Base-by-base conservation (phyloP, 257 asterid genomes). In the Salvia miltiorrhiza region DNA sequence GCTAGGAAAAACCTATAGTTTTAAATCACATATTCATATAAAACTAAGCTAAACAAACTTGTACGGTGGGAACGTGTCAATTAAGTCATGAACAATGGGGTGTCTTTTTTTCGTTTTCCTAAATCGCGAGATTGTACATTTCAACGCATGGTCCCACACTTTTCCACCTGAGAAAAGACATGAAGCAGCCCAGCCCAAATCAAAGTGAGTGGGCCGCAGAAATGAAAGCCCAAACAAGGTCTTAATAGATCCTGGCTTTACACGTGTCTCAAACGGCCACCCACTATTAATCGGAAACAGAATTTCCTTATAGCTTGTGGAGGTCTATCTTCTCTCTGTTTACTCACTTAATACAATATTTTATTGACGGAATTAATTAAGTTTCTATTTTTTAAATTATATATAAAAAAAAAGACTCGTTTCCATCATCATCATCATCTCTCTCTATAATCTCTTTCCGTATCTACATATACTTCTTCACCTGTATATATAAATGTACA, bases 221-320 rank as follows among this genome's bases (percentile, higher is more conserved):
- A n/a, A 48, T 4, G 13, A 16, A 5, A 63, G 28, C 35, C 65
- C 58, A 32, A 10, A 54, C 17, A 21, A 41, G 37, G 41, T 12
- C 39, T 13, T 2, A 43, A 20, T 3, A 3, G 71, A 76, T 72
- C 76, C 10, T 23, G 39, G 16, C 73, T 62, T 24, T 75, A n/a
- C 81, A 75, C 81, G 81, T 75, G 84, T 68, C 63, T 20, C 53
- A 1, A 35, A 5, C 11, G 30, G 65, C 65, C 5, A 47, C 64
- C 44, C 71, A 67, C 41, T 35, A 32, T 59, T 28, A 64, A 47
- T 70, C 63, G 21, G 70, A 40, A 60, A 8, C 65, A 67, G 39
- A 12, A 53, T 43, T 44, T 35, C 63, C 71, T 4, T 9, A 52
- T 17, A 58, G 21, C 48, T 63, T 28, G 65, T n/a, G 0, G 39